Evolutionary conservation across 2,329 filamentous ascomycete genomes (phyloP), one percentile per base, ranked within the genome.

Genomic region (Cladosporium phlei): DNA sequence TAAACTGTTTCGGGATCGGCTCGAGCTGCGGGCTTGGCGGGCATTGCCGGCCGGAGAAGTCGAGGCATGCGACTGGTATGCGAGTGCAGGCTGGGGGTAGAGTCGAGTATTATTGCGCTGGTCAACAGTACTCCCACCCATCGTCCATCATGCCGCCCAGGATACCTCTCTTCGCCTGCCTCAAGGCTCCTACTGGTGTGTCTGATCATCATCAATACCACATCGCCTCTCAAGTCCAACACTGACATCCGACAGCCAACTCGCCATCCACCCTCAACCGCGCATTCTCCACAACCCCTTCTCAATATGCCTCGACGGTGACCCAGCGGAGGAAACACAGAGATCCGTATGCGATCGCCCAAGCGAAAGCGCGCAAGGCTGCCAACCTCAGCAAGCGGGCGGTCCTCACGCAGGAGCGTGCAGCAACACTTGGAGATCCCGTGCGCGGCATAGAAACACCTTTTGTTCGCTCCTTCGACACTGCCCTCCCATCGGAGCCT

Each of bases 281-380:
- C 47, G 58, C 67, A 44, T 74, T 76, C 56, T 80, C 87, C 55
- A 79, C 79, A 52, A 83, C 85, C 39, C 80, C 79, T 55, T 80
- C 78, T 57, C 79, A 80, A 29, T 69, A 80, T 55, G 78, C 86
- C 49, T 67, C 67, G 43, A 63, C 61, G 1, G 60, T 60, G 55
- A 79, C 79, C 69, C 82, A 82, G 64, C 77, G 79, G 50, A 75
- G 78, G 52, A 78, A 78, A 50, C 82, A 85, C 63, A 79, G 80
- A 62, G 88, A 97, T 59, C 89, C 89, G 1, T 96, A 94, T 64
- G 76, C 83, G 50, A 79, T 85, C 68, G 85, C 85, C 3, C 88
- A 94, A 67, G 83, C 87, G 24, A 80, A 85, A 59, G 87, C 89
- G 64, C 83, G 88, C 52, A 95, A 91, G 68, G 81, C 85, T 9